Percentiles rank a stretch among this genome's conserved stretches.
Conservation (phyloP, 306 rosid species). For the Quercus dentata region DNA sequence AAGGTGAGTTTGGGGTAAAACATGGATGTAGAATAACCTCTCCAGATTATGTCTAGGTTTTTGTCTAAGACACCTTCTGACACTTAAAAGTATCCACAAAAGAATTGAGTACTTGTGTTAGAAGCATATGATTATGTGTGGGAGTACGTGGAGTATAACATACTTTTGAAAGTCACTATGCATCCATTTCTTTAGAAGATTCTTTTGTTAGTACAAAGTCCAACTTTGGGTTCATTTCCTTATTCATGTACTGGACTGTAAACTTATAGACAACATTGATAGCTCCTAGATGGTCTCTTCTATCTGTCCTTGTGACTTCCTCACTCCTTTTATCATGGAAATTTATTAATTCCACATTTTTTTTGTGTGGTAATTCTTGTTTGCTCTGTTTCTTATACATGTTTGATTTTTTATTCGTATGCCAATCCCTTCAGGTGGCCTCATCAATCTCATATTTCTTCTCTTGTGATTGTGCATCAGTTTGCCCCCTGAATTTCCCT, state of each 20-base stretch:
- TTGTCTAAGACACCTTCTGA: background rate
- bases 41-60: background rate
- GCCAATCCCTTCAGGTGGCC: slow-evolving; percentile 17
- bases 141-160: background rate
- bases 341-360: background rate
- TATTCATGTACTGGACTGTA: background rate
- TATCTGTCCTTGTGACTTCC: background rate
- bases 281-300: background rate
- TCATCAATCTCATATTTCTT: slow-evolving; percentile 9
- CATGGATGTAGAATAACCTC: background rate
- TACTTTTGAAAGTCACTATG: background rate
- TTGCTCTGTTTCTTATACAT: background rate
- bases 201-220: background rate
- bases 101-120: background rate
- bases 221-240: background rate
- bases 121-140: background rate
- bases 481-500: slow-evolving; percentile 83
- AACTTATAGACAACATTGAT: background rate
- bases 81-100: background rate
- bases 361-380: background rate
- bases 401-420: slow-evolving; percentile 4
- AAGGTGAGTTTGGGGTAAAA: slow-evolving; percentile 36
- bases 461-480: slow-evolving; percentile 35
- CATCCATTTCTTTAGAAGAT: background rate
- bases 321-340: background rate